phyloP scores from a whole-genome alignment of 805 yeast species.

The Lachancea thermotolerans region DNA sequence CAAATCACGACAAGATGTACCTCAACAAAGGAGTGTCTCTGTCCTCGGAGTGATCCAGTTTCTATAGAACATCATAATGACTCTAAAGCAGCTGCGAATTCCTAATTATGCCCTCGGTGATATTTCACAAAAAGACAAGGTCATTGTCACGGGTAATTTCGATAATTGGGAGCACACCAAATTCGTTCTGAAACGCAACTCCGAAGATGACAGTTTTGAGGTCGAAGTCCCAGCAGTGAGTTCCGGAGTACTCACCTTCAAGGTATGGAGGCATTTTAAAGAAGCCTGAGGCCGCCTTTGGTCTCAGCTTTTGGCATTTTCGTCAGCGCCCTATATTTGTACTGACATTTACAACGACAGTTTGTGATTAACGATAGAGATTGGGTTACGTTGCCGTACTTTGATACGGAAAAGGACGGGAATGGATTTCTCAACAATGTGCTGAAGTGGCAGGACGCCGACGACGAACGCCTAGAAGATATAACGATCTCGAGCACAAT shows the following conservation, averaged over 20 bases:
- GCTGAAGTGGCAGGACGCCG: constrained; percentile 13
- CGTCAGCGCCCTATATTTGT: neutral
- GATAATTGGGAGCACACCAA: constrained; percentile 24
- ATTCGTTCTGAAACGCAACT: constrained; percentile 13
- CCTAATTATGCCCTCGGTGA: constrained; percentile 7
- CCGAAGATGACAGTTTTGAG: constrained; percentile 11
- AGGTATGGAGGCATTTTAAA: constrained; percentile 2
- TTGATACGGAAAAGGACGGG: constrained; percentile 20
- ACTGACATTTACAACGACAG: constrained; percentile 8
- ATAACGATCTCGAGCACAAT: constrained; percentile 13
- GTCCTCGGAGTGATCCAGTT: neutral
- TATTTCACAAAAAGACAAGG: constrained; percentile 11
- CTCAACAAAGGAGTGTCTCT: neutral
- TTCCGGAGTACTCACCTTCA: constrained; percentile 2
- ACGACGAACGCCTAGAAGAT: constrained; percentile 15
- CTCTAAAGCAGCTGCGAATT: constrained; percentile 1
- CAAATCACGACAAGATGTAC: neutral
- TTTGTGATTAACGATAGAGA: constrained; percentile 20
- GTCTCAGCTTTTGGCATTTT: neutral
- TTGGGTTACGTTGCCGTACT: constrained; percentile 24
- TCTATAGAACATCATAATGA: neutral
- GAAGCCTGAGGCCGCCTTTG: neutral
- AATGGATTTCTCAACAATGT: constrained; percentile 23
- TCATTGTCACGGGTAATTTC: constrained; percentile 26
- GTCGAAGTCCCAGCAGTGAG: constrained; percentile 8